A percentile compares a stretch with the other conserved stretches of the same genome.
phyloP scores from a whole-genome alignment of 257 asterid genomes.

The Fraxinus pennsylvanica region DNA sequence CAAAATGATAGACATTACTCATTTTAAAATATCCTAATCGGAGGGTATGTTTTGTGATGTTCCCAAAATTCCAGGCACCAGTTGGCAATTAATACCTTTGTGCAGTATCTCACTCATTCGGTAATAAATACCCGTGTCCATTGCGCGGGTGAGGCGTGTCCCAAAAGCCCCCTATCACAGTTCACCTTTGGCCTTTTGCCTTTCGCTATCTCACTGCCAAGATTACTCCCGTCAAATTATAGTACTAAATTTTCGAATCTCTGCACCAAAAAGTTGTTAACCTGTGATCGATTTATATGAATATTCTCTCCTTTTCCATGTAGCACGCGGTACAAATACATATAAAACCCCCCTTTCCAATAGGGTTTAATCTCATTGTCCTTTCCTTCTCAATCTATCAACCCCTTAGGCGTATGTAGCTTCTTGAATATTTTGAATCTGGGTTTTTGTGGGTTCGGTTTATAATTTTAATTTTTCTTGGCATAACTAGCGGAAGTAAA shows the following conservation, averaged over 20 bases:
- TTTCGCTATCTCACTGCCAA: neutral
- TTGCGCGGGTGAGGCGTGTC: conserved; percentile 44
- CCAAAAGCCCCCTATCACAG: neutral
- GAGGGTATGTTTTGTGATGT: neutral
- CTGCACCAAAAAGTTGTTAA: neutral
- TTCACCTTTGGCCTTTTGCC: conserved; percentile 8
- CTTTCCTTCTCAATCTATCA: conserved; percentile 11
- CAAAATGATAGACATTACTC: no score
- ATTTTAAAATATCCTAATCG: no score
- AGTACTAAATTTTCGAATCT: neutral
- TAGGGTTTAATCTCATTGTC: conserved; percentile 33
- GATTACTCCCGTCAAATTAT: conserved; percentile 2
- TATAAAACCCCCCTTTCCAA: conserved; percentile 32
- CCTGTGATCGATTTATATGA: neutral
- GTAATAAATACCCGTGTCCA: conserved; percentile 29
- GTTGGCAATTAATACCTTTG: neutral
- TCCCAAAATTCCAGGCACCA: neutral
- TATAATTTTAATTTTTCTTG: neutral
- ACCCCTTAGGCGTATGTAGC: conserved; percentile 2
- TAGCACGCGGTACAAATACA: conserved; percentile 45
- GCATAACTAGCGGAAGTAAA: neutral
- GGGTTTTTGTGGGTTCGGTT: conserved; percentile 15
- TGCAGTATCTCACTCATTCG: no score
- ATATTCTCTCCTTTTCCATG: neutral
- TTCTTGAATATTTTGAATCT: conserved; percentile 15